Evolutionary conservation across 805 yeast genomes (phyloP), one percentile per base, ranked within the genome.

Genomic region (Zygosaccharomyces lentus): DNA sequence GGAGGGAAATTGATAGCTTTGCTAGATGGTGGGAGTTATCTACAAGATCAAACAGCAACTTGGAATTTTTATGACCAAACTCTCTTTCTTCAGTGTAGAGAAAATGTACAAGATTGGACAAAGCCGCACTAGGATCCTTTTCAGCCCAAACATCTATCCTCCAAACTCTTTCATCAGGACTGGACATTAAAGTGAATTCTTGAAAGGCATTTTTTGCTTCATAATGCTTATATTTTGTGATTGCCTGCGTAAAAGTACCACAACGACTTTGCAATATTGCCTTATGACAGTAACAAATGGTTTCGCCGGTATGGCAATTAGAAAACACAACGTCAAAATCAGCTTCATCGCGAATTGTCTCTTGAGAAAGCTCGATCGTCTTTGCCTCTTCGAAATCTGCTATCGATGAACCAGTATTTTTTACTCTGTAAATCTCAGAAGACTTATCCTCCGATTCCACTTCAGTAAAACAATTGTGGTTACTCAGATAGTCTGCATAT

Each of bases 61-160:
- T 48, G 3, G 51, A 36, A 4, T 35, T 41, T 17, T 47, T 46
- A 37, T 51, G 54, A 13, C 43, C 45, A 1, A 10, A 23, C 5
- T 61, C 55, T 23, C 47, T 52, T 15, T 51, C 56, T 40, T 60
- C 61, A 9, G 64, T 61, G 39, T 63, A 64, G 5, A 61, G 32
- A 34, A 49, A 58, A 34, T 54, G 60, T 1, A 58, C 40, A 5
- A 55, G 40, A 15, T 50, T 40, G 21, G 37, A 30, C 4, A 53
- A 31, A 7, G 35, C 36, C 9, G 35, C 49, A 6, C 15, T 23
- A 9, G 30, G 6, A 13, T 30, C 31, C 13, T 26, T 41, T 30
- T 34, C 46, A 13, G 39, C 32, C 12, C n/a, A 27, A 10, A 37
- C 34, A 12, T 45, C 45, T 7, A 52, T 37, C n/a, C 15, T n/a